Evolutionary conservation across 2,329 filamentous ascomycete species (phyloP), one percentile per base, ranked within the genome.

Genomic region (Myriosclerotinia curreyana): DNA sequence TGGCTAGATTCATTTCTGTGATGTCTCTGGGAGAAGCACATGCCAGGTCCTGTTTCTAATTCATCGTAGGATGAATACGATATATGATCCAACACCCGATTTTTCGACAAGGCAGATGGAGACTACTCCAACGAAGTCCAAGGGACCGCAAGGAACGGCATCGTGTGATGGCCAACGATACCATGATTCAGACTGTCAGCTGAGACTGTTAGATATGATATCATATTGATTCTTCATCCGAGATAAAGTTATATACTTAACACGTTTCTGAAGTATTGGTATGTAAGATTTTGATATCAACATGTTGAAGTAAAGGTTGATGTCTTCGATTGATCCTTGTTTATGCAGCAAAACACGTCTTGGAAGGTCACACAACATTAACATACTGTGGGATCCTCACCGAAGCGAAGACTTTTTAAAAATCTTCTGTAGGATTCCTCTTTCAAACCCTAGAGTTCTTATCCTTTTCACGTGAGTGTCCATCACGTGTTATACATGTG

Each of bases 251-350:
- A 34, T 44, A 56, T 7, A 15, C 20, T 9, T 17, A n/a, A 5
- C 53, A 56, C 53, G 53, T 56, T 44, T 15, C 4, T 8, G 5
- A 34, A 44, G 25, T 22, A 34, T 56, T 56, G 53, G 53, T 22
- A 44, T 3, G 44, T 44, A 36, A 31, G 11, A 56, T 15, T 44
- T 14, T 44, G 17, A 56, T 44, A 44, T 56, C 15, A 56, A 12
- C 12, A 15, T n/a, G 25, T 44, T 28, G 12, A 44, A 17, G 11
- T 31, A 22, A 56, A 42, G 25, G 25, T 31, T 28, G 36, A 12
- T n/a, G 9, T 56, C 2, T 20, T 44, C 3, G 38, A 56, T 44
- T 22, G 7, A 44, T 17, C 25, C 25, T 31, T 34, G 38, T 56
- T 9, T n/a, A 22, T 44, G 17, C 20, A 15, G 40, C 40, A 17